Percentiles rank a stretch among this genome's conserved stretches.
Evolutionary conservation across 148 eudicot species (phyloP).

Genomic region (Suaeda aralocaspica): DNA sequence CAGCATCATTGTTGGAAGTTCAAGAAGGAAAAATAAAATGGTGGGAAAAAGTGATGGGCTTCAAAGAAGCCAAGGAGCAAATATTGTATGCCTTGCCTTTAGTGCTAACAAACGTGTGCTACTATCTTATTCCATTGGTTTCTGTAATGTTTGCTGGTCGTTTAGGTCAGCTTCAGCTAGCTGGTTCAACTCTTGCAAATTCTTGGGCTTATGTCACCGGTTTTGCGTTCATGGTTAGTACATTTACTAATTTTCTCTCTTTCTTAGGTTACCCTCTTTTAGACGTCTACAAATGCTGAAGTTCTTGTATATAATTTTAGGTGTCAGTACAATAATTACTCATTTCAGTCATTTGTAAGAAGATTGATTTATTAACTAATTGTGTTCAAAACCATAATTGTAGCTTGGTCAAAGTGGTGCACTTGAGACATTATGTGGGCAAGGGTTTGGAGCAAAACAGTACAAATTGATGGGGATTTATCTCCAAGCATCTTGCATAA

Average conservation of each 20-base stretch:
- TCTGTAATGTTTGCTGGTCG: constrained; percentile 93
- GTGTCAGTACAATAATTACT: too few species aligned
- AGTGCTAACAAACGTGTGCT: constrained; percentile 62
- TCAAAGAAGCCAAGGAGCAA: constrained; percentile 57
- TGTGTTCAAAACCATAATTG: too few species aligned
- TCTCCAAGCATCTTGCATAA: constrained; percentile 74
- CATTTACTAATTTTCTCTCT: too few species aligned
- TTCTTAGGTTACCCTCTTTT: too few species aligned
- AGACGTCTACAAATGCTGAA: too few species aligned
- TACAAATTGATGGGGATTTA: constrained; percentile 67
- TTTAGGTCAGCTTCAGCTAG: constrained; percentile 74
- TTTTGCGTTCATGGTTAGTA: constrained; percentile 68
- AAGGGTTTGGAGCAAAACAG: constrained; percentile 72
- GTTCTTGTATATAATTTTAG: too few species aligned
- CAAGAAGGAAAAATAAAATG: constrained; percentile 11
- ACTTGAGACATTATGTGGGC: constrained; percentile 88
- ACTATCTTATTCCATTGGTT: constrained; percentile 55
- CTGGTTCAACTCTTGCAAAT: constrained; percentile 72
- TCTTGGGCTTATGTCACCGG: constrained; percentile 89
- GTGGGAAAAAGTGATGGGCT: constrained; percentile 38
- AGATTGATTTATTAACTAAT: too few species aligned
- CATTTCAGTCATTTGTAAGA: too few species aligned
- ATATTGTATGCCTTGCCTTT: constrained; percentile 55
- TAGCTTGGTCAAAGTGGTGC: constrained; percentile 58
- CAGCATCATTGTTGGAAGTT: neutral